A percentile compares a stretch with the other conserved stretches of the same genome.
Conservation (phyloP, 495 filamentous ascomycete genomes). For the Aspergillus bertholletiae region DNA sequence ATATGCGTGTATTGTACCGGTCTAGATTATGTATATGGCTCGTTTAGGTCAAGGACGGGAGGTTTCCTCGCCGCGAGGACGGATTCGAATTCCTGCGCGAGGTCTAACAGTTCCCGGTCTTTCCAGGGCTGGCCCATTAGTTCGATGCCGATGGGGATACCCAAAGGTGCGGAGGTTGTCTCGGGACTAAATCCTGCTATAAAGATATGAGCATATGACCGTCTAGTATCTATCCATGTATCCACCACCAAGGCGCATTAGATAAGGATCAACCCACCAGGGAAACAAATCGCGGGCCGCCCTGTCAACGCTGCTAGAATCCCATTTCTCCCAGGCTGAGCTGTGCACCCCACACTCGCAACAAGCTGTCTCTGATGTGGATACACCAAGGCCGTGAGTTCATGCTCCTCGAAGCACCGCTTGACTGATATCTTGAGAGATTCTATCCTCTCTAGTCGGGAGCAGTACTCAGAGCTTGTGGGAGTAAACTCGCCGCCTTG, state of each 20-base stretch:
- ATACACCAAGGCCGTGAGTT: conserved; percentile 59
- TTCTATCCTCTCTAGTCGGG: conserved; percentile 38
- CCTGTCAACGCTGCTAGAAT: conserved; percentile 63
- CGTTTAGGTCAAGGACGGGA: background rate
- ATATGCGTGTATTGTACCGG: too few species aligned
- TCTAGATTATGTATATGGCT: background rate
- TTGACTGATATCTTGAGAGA: conserved; percentile 43
- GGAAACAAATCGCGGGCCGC: conserved; percentile 59
- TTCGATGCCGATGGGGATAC: conserved; percentile 64
- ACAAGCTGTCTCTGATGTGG: conserved; percentile 64
- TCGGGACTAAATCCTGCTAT: conserved; percentile 42
- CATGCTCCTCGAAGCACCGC: conserved; percentile 42
- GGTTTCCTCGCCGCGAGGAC: conserved; percentile 41
- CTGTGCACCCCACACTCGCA: conserved; percentile 50
- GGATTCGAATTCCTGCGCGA: conserved; percentile 39
- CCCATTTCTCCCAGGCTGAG: conserved; percentile 59
- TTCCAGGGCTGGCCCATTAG: conserved; percentile 52
- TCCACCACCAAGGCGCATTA: too few species aligned
- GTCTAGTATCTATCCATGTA: background rate
- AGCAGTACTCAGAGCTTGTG: conserved; percentile 40
- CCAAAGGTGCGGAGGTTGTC: conserved; percentile 43
- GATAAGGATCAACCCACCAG: conserved; percentile 24
- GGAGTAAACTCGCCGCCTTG: conserved; percentile 33
- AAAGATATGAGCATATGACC: background rate
- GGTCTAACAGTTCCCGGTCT: conserved; percentile 51